Evolutionary conservation across 2,329 filamentous ascomycete species (phyloP).

Genomic region (Ceratocystis harringtonii): DNA sequence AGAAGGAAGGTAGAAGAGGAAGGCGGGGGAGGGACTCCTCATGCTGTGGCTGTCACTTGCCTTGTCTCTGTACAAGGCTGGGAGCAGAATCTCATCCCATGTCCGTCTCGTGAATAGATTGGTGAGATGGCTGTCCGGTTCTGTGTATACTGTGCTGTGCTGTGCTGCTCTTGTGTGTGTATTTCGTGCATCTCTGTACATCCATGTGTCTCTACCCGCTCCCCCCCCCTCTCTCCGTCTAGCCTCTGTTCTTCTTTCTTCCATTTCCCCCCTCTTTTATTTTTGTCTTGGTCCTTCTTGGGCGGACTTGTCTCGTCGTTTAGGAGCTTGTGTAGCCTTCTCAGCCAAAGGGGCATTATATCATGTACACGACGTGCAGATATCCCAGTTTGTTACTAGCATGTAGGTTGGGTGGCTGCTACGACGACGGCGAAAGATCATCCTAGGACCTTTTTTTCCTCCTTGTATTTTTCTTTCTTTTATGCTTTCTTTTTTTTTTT

Average conservation of each 20-base stretch:
- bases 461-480: background rate
- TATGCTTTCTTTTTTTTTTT: no score
- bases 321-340: background rate
- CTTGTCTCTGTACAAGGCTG: slow-evolving; percentile 1
- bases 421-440: background rate
- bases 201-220: background rate
- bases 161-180: background rate
- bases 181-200: background rate
- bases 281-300: background rate
- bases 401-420: background rate
- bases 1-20: background rate
- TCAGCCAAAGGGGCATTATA: background rate
- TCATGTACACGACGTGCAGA: background rate
- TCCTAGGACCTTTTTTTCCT: background rate
- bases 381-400: no score
- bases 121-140: background rate
- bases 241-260: background rate
- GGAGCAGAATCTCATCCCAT: slow-evolving; percentile 3
- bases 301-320: background rate
- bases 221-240: no score
- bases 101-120: background rate
- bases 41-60: background rate
- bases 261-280: background rate
- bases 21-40: background rate
- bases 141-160: background rate